Conservation (phyloP, 2,329 filamentous ascomycete genomes). For the Microdochium nivale region DNA sequence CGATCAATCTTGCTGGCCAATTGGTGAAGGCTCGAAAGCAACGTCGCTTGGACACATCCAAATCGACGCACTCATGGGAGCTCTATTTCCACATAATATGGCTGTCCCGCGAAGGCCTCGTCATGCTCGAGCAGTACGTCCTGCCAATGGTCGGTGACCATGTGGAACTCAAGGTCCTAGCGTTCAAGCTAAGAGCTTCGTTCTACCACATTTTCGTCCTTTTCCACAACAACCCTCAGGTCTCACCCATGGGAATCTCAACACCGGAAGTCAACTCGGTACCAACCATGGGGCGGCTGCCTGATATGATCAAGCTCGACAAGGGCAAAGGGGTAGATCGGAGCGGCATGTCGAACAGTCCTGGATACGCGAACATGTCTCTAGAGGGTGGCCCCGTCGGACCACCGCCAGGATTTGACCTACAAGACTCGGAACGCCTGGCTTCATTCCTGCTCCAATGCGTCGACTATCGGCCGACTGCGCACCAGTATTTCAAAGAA, state of each 20-base stretch:
- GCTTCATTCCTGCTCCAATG: slow-evolving; percentile 74
- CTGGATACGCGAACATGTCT: background rate
- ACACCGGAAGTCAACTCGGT: slow-evolving; percentile 31
- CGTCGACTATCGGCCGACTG: slow-evolving; percentile 73
- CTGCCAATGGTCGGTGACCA: slow-evolving; percentile 74
- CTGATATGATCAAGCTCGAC: slow-evolving; percentile 23
- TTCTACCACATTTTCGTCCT: slow-evolving; percentile 96
- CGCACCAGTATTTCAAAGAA: slow-evolving; percentile 71
- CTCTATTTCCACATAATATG: slow-evolving; percentile 87
- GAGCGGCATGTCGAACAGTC: slow-evolving; percentile 23
- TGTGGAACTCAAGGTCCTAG: slow-evolving; percentile 78
- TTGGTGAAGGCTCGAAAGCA: slow-evolving; percentile 77
- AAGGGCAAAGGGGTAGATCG: slow-evolving; percentile 42
- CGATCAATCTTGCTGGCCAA: slow-evolving; percentile 77
- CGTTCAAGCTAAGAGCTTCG: slow-evolving; percentile 84
- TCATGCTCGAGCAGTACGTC: slow-evolving; percentile 81
- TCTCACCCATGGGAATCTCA: slow-evolving; percentile 52
- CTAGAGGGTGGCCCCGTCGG: slow-evolving; percentile 48
- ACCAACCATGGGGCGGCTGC: background rate
- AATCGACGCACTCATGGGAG: slow-evolving; percentile 70
- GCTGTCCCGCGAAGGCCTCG: slow-evolving; percentile 84
- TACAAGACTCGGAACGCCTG: slow-evolving; percentile 28
- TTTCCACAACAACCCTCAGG: slow-evolving; percentile 82
- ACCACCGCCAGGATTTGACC: slow-evolving; percentile 45
- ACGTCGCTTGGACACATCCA: slow-evolving; percentile 70